A percentile compares a stretch with the other conserved stretches of the same genome.
Evolutionary conservation across 2,329 filamentous ascomycete species (phyloP).

Genomic region (Bipolaris bicolor): DNA sequence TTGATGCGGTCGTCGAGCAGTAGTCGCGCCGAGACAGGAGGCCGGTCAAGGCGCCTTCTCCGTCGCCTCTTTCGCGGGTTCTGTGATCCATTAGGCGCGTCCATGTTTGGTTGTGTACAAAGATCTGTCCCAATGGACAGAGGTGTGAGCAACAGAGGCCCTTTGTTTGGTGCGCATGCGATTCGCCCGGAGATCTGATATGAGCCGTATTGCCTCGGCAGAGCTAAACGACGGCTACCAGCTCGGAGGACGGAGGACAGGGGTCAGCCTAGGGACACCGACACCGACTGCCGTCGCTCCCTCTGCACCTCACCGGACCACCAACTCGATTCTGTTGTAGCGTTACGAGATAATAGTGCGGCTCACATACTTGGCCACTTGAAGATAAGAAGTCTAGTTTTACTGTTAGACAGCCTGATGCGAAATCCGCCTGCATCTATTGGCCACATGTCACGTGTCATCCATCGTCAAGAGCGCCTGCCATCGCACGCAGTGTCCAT

Average conservation of each 20-base stretch:
- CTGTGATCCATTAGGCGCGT: slow-evolving; percentile 37
- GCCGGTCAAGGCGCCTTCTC: slow-evolving; percentile 66
- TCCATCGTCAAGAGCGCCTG: not conserved
- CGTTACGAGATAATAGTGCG: not conserved
- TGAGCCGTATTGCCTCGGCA: slow-evolving; percentile 33
- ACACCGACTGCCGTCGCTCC: not conserved
- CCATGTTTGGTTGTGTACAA: slow-evolving; percentile 28
- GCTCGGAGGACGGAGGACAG: slow-evolving; percentile 7
- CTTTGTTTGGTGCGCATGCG: slow-evolving; percentile 24
- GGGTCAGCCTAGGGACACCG: slow-evolving; percentile 1
- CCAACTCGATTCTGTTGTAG: slow-evolving; percentile 2
- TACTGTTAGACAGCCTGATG: not conserved
- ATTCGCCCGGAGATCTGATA: slow-evolving; percentile 5
- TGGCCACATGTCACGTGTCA: not conserved
- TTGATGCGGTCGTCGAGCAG: slow-evolving; percentile 85
- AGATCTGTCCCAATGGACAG: slow-evolving; percentile 19
- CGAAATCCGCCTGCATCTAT: not conserved
- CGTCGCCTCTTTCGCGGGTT: slow-evolving; percentile 59
- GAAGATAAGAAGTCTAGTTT: too few species aligned
- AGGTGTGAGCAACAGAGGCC: slow-evolving; percentile 15
- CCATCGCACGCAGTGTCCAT: not conserved
- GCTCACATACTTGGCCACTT: not conserved
- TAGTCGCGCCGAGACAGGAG: slow-evolving; percentile 77
- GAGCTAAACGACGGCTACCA: slow-evolving; percentile 8
- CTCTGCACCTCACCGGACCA: slow-evolving; percentile 1